These are phyloP conservation scores for Pythium scleroteichum DNA, from an alignment of 352 stramenopile species.

Conservation along the genomic window DNA sequence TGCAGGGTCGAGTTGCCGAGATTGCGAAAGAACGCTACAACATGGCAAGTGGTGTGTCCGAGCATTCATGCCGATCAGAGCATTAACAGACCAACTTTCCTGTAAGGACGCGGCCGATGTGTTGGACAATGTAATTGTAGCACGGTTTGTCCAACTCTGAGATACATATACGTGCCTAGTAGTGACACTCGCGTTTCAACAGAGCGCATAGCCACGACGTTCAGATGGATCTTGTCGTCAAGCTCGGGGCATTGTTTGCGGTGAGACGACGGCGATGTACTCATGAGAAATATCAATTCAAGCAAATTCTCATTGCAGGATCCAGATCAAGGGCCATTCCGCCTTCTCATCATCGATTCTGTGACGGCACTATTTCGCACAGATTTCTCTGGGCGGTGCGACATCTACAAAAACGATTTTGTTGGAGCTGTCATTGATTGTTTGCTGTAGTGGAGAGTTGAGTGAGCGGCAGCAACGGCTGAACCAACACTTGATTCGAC, in stretches of 20 bases:
- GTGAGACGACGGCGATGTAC: constrained; percentile 29
- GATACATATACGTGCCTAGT: not conserved
- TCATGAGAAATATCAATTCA: not conserved
- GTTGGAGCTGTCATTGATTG: not conserved
- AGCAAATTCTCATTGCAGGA: constrained; percentile 27
- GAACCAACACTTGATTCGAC: constrained; percentile 84
- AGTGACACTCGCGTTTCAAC: constrained; percentile 4
- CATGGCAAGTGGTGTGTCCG: too few species aligned
- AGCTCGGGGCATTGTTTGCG: constrained; percentile 67
- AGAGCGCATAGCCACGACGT: constrained; percentile 87
- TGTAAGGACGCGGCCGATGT: constrained; percentile 88
- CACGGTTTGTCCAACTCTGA: constrained; percentile 40
- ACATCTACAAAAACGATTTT: not conserved
- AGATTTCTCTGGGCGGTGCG: constrained; percentile 64
- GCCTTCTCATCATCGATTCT: constrained; percentile 80
- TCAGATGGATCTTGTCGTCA: constrained; percentile 89
- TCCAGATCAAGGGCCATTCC: constrained; percentile 48
- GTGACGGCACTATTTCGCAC: constrained; percentile 83
- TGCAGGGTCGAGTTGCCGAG: constrained; percentile 72
- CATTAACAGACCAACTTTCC: too few species aligned
- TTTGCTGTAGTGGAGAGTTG: constrained; percentile 54
- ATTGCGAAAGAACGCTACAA: constrained; percentile 86
- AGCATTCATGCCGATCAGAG: too few species aligned
- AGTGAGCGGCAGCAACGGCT: constrained; percentile 91
- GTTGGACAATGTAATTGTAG: constrained; percentile 95